Evolutionary conservation across 2,329 filamentous ascomycete genomes (phyloP), one percentile per base, ranked within the genome.

Genomic region (Neonectria neomacrospora): DNA sequence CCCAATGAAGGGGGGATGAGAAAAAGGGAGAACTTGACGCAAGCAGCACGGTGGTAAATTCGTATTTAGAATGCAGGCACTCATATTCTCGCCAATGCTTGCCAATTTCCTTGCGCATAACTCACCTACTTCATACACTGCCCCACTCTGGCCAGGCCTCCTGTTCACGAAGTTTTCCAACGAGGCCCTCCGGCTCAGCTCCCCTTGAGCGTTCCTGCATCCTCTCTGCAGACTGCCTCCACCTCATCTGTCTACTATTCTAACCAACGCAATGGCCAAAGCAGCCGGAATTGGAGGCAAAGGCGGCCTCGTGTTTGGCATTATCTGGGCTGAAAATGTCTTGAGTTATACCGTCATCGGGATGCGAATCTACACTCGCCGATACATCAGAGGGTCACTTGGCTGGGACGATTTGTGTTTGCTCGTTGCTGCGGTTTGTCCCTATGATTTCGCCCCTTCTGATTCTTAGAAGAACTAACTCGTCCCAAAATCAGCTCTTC

Each of bases 341-440:
- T 20, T 65, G 44, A 59, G 54, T 5, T 58, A 58, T 9, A 18
- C 20, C 2, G 44, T 65, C 28, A 58, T 65, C 20, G 54, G 59
- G 6, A n/a, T 58, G 10, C 51, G 63, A 52, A 18, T 65, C 3
- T 65, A 65, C 45, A 63, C 59, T 47, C 59, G 63, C 23, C 50
- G 50, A 11, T 63, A 52, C 41, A 63, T 65, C 20, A 51, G 63
- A 52, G 63, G 59, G 0, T 63, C 63, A n/a, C 26, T 65, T 34
- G 63, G 63, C 26, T 65, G 63, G 63, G 59, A 65, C 12, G 63
- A 63, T 26, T 39, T 63, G 22, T 65, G 63, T 41, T 32, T 65
- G 22, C 20, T 58, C 16, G 30, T 34, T n/a, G 45, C 34, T 52
- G 45, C 39, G 54, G 63, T 65, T 54, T 9, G 62, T 63, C 8